Conservation (phyloP, 768 basidiomycete species). For the Dacryopinax primogenitus region DNA sequence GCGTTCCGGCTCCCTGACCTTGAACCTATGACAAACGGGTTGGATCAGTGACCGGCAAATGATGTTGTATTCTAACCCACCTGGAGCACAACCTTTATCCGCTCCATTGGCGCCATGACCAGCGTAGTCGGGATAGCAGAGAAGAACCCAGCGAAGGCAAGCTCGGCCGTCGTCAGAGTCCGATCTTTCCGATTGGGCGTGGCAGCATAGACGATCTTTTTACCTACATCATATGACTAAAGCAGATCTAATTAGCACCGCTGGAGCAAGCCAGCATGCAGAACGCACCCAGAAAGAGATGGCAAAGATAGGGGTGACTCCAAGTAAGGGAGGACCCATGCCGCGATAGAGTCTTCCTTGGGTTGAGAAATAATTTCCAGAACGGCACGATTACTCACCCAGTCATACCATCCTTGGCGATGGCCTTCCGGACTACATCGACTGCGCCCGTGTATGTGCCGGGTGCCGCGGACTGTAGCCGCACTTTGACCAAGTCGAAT, state of each 20-base stretch:
- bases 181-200: constrained; percentile 67
- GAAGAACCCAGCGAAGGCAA: constrained; percentile 86
- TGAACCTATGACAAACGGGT: constrained; percentile 46
- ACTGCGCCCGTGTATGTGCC: constrained; percentile 84
- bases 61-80: constrained; percentile 33
- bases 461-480: constrained; percentile 80
- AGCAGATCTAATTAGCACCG: background rate
- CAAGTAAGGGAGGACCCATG: constrained; percentile 83
- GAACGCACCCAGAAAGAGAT: constrained; percentile 88
- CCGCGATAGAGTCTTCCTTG: constrained; percentile 66
- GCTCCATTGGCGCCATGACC: constrained; percentile 89
- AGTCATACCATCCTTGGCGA: constrained; percentile 78
- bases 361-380: constrained; percentile 8
- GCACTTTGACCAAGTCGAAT: constrained; percentile 93
- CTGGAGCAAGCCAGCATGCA: background rate
- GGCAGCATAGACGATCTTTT: constrained; percentile 60
- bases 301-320: constrained; percentile 96
- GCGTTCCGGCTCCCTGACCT: constrained; percentile 64
- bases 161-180: constrained; percentile 56
- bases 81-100: constrained; percentile 92
- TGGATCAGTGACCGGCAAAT: constrained; percentile 4
- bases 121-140: constrained; percentile 86
- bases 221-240: constrained; percentile 88
- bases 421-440: constrained; percentile 81
- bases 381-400: constrained; percentile 44